phyloP scores from a whole-genome alignment of 2,329 filamentous ascomycete species.

The Allantophomopsis cytisporea region DNA sequence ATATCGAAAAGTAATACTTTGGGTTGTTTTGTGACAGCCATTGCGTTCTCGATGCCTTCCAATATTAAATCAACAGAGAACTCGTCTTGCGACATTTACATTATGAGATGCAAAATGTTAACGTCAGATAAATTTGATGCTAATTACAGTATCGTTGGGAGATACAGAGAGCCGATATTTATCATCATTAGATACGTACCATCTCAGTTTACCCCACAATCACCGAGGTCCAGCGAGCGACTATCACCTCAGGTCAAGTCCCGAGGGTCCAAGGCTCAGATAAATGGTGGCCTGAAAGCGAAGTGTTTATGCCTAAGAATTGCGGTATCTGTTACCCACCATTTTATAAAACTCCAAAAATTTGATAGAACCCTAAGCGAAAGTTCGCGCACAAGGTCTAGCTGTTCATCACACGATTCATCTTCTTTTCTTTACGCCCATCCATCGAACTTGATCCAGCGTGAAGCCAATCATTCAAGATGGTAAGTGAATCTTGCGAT shows the following conservation, averaged over 20 bases:
- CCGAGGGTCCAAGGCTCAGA: too few relatives aligned
- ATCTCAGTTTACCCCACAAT: too few relatives aligned
- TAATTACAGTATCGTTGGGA: too few relatives aligned
- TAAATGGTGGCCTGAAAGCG: too few relatives aligned
- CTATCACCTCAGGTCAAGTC: too few relatives aligned
- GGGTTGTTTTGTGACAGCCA: conserved; percentile 34
- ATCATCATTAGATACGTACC: too few relatives aligned
- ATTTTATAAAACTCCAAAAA: conserved; percentile 3
- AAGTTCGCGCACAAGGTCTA: conserved; percentile 6
- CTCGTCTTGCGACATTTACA: conserved; percentile 15
- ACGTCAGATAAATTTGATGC: too few relatives aligned
- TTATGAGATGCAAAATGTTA: not conserved
- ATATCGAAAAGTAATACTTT: conserved; percentile 87
- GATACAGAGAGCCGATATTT: not conserved
- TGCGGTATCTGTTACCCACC: conserved; percentile 1
- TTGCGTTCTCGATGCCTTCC: conserved; percentile 17
- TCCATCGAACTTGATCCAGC: conserved; percentile 26
- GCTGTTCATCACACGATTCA: too few relatives aligned
- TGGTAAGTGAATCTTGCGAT: conserved; percentile 43
- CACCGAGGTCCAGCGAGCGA: too few relatives aligned
- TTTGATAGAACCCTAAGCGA: conserved; percentile 4
- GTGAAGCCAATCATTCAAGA: conserved; percentile 37
- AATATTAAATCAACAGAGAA: conserved; percentile 15
- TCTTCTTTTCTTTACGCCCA: conserved; percentile 11
- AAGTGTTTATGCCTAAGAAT: not conserved